A percentile compares a stretch with the other conserved stretches of the same genome.
phyloP scores from a whole-genome alignment of 2,329 filamentous ascomycete genomes.

The Botrytis galanthina region DNA sequence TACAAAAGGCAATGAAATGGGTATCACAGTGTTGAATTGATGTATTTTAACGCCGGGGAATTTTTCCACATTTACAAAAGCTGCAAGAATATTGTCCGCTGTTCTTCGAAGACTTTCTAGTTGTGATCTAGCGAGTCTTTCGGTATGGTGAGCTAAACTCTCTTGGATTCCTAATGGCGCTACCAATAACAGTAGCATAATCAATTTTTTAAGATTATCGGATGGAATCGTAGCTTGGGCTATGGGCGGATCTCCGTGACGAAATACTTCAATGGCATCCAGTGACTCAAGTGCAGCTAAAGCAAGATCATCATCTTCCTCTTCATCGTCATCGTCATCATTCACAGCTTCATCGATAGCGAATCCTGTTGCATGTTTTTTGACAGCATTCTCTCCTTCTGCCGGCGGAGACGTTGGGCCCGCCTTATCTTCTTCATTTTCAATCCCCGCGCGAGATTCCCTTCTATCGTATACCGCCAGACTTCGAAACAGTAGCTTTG shows the following conservation, averaged over 20 bases:
- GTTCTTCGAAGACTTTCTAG: conserved; percentile 58
- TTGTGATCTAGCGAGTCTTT: conserved; percentile 53
- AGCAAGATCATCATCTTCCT: conserved; percentile 61
- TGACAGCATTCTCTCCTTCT: conserved; percentile 25
- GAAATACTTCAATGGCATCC: conserved; percentile 61
- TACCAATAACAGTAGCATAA: conserved; percentile 67
- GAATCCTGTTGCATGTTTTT: conserved; percentile 38
- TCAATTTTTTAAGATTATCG: conserved; percentile 68
- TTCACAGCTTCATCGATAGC: conserved; percentile 46
- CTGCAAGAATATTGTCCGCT: conserved; percentile 63
- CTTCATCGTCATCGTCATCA: conserved; percentile 46
- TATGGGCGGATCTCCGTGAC: conserved; percentile 51
- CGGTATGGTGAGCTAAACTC: conserved; percentile 59
- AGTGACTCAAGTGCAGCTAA: conserved; percentile 67
- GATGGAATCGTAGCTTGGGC: conserved; percentile 69
- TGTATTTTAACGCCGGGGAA: conserved; percentile 60
- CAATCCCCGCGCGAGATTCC: conserved; percentile 32
- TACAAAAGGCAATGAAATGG: conserved; percentile 60
- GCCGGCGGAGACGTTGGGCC: background rate
- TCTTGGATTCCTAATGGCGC: conserved; percentile 66
- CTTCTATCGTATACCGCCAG: conserved; percentile 68
- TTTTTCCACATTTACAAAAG: conserved; percentile 64
- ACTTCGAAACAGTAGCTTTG: conserved; percentile 67
- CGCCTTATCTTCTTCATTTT: conserved; percentile 14
- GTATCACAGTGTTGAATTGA: conserved; percentile 59